Evolutionary conservation across 768 basidiomycete genomes (phyloP).

Genomic region (Boletus rex-veris): DNA sequence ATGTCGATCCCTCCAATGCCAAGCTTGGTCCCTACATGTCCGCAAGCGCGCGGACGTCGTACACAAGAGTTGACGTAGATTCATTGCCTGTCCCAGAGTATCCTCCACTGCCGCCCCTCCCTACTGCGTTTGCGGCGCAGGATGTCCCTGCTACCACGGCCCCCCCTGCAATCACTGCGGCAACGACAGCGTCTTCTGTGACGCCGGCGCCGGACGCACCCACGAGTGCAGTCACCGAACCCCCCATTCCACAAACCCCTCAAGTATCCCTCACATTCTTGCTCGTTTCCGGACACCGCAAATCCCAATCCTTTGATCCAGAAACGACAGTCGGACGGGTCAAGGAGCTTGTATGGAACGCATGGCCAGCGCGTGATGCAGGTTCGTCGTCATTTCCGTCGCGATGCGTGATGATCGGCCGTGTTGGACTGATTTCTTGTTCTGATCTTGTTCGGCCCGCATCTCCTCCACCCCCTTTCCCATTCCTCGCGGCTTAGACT

Average conservation of each 20-base stretch:
- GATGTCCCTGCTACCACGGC: not conserved
- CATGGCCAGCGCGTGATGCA: slow-evolving; percentile 54
- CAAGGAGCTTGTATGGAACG: slow-evolving; percentile 82
- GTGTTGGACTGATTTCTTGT: slow-evolving; percentile 1
- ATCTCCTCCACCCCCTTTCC: too few relatives aligned
- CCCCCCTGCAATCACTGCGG: not conserved
- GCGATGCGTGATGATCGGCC: slow-evolving; percentile 12
- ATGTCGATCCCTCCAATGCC: not conserved
- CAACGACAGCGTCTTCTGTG: not conserved
- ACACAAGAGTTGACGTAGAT: slow-evolving; percentile 47
- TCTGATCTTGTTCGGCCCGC: not conserved
- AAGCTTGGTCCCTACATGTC: slow-evolving; percentile 29
- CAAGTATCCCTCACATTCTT: slow-evolving; percentile 70
- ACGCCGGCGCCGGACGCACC: slow-evolving; percentile 4
- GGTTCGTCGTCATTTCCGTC: slow-evolving; percentile 39
- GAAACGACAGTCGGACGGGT: slow-evolving; percentile 71
- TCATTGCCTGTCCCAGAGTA: slow-evolving; percentile 18
- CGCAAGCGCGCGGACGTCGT: slow-evolving; percentile 50
- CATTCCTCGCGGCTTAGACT: slow-evolving; percentile 42
- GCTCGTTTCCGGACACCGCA: slow-evolving; percentile 62
- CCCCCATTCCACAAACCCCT: slow-evolving; percentile 52
- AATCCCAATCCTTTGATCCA: slow-evolving; percentile 73
- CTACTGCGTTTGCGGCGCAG: slow-evolving; percentile 6
- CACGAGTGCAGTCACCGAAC: slow-evolving; percentile 4
- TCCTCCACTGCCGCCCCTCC: slow-evolving; percentile 25